These are phyloP conservation scores for Salix dunnii DNA, from an alignment of 345 rosid species.

Conservation along the genomic window DNA sequence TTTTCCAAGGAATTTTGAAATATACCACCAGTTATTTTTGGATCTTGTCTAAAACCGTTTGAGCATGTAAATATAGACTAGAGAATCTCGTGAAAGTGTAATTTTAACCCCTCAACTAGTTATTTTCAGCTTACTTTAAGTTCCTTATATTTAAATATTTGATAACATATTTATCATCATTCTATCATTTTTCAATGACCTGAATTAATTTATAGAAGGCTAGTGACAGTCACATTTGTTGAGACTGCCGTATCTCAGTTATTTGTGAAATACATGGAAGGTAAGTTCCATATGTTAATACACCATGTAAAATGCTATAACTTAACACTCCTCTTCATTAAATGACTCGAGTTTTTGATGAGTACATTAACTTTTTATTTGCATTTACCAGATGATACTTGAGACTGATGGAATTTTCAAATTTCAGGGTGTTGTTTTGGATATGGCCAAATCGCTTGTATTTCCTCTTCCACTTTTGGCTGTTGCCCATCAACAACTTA, in stretches of 20 bases:
- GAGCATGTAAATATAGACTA: not conserved
- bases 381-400: not conserved
- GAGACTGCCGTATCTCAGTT: no score
- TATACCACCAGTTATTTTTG: not conserved
- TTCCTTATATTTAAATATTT: not conserved
- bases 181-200: no score
- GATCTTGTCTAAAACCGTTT: not conserved
- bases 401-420: conserved; percentile 22
- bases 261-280: no score
- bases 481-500: conserved; percentile 75
- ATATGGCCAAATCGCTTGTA: conserved; percentile 62
- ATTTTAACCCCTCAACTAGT: not conserved
- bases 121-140: not conserved
- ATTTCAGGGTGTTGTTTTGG: conserved; percentile 61
- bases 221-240: no score
- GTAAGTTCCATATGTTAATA: no score
- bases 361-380: not conserved
- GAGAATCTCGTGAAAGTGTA: not conserved
- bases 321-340: no score
- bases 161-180: not conserved
- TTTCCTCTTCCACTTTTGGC: conserved; percentile 85
- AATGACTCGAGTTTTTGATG: not conserved
- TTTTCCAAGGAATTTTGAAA: not conserved
- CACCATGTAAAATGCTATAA: no score
- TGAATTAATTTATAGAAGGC: no score